These are phyloP conservation scores for Panellus pusillus DNA, from an alignment of 768 basidiomycete genomes.

Conservation along the genomic window DNA sequence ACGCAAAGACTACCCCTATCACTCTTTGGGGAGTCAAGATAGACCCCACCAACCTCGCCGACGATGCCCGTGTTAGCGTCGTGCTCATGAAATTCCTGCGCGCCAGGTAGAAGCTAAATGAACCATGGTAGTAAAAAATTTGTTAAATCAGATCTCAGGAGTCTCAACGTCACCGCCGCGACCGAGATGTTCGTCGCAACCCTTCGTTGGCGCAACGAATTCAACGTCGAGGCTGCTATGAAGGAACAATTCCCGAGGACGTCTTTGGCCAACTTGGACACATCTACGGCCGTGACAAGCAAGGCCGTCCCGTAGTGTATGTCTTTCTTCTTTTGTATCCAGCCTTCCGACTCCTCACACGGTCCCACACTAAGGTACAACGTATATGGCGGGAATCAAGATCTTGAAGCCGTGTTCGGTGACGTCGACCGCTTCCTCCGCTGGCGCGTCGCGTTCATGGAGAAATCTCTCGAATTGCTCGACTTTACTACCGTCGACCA, in stretches of 20 bases:
- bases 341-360: neutral
- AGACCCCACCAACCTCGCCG: conserved; percentile 50
- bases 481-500: conserved; percentile 77
- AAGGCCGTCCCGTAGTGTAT: conserved; percentile 67
- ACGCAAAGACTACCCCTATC: conserved; percentile 51
- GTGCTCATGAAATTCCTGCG: conserved; percentile 80
- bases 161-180: conserved; percentile 14
- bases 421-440: conserved; percentile 76
- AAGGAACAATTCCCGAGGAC: conserved; percentile 64
- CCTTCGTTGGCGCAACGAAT: conserved; percentile 68
- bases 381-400: conserved; percentile 69
- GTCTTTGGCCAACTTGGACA: conserved; percentile 65
- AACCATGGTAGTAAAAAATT: neutral
- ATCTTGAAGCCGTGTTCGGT: conserved; percentile 70
- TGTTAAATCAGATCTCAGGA: neutral
- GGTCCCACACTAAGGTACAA: conserved; percentile 59
- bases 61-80: conserved; percentile 68
- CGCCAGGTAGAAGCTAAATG: conserved; percentile 53
- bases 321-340: conserved; percentile 23
- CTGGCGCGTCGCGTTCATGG: conserved; percentile 82
- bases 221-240: conserved; percentile 58
- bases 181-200: conserved; percentile 43
- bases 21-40: conserved; percentile 73
- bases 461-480: conserved; percentile 57
- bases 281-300: conserved; percentile 70